Evolutionary conservation across 257 asterid species (phyloP).

Genomic region (Solanum corneliomulleri): DNA sequence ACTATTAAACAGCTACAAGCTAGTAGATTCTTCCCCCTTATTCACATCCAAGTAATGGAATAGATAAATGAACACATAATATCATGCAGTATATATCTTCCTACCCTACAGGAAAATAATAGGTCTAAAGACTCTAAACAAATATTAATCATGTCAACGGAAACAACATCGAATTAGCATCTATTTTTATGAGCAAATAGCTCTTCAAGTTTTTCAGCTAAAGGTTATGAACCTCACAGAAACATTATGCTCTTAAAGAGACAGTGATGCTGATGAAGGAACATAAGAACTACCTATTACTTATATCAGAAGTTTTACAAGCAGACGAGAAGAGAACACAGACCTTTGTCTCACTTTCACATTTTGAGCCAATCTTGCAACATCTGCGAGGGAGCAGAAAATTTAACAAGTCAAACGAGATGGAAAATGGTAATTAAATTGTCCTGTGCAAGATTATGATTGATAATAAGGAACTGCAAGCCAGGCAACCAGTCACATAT

Average conservation of each 20-base stretch:
- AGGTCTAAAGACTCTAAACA: not conserved
- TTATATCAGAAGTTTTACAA: not conserved
- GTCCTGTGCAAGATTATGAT: not conserved
- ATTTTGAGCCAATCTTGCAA: slow-evolving; percentile 74
- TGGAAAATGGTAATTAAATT: not conserved
- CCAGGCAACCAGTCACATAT: not conserved
- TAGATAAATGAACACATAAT: not conserved
- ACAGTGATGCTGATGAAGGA: not conserved
- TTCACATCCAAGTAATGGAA: not conserved
- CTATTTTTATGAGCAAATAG: not conserved
- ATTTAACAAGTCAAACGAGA: not conserved
- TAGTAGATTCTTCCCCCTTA: not conserved
- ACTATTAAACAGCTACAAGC: not conserved
- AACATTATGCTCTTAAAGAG: not conserved
- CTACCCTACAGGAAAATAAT: not conserved
- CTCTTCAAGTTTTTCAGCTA: not conserved
- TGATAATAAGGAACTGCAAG: not conserved
- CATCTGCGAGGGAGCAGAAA: slow-evolving; percentile 32
- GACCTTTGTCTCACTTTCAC: slow-evolving; percentile 95
- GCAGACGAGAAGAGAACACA: not conserved
- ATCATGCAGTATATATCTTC: not conserved
- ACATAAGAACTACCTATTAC: not conserved
- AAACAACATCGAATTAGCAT: not conserved
- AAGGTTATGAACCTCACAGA: not conserved
- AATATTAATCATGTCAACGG: not conserved